Evolutionary conservation across 1,284 basidiomycete species (phyloP), one percentile per base, ranked within the genome.

Genomic region (Neolentinus lepideus): DNA sequence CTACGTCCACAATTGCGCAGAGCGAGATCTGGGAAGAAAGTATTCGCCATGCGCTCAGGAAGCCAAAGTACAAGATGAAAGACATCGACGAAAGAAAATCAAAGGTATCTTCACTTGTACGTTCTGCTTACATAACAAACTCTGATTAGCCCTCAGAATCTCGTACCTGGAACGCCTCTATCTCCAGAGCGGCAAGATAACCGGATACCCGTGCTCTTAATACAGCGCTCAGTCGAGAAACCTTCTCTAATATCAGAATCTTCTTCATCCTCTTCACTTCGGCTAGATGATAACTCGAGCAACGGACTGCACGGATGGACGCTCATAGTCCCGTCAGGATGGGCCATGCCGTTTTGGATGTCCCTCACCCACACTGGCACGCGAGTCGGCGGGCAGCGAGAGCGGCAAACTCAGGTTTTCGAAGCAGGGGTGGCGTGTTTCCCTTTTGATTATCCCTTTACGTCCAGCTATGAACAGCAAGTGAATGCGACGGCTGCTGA

Each of bases 271-370:
- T 24, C 63, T 6, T 54, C 61, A 0, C 48, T 63, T 10, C 56
- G 57, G 2, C 59, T 60, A 14, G 54, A 57, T 33, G 54, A 57
- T 2, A 61, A 62, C 16, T 69, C 54, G 38, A 59, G 61, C 26
- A 61, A 70, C 59, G 71, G 77, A 0, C 73, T 92, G 31, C 84
- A 94, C 62, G 92, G 93, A 33, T 96, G 88, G 86, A 92, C 85
- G 1, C 71, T 98, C 3, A 73, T 95, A 25, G 69, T 95, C 29
- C 94, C 94, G 1, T 75, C 82, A 1, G 91, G 91, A 9, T 98
- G 93, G 93, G 78, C 81, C 1, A 94, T 93, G 86, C 76, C 92
- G 0, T 91, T 97, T 69, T 83, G 92, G 59, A 79, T 78, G 25
- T 94, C 93, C 0, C 79, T 98, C 45, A 77, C 80, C 8, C 84